These are phyloP conservation scores for Rhizophagus clarus DNA, from an alignment of 192 early-diverging fungal genomes.

Conservation along the genomic window DNA sequence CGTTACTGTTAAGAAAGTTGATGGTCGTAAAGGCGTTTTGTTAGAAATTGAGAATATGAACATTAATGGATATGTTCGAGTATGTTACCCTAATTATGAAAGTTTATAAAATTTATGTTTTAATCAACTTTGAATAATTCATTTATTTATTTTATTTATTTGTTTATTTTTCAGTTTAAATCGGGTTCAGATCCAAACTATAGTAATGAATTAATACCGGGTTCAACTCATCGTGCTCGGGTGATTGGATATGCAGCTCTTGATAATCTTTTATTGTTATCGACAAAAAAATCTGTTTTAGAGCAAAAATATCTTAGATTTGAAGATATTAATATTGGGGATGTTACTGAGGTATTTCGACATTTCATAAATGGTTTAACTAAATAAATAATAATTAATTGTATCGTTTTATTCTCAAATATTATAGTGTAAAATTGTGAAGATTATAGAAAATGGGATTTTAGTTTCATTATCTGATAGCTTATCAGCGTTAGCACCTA, in stretches of 20 bases:
- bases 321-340: slow-evolving; percentile 68
- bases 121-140: no score
- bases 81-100: neutral
- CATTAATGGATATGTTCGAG: slow-evolving; percentile 57
- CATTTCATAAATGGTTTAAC: neutral
- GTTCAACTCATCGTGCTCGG: slow-evolving; percentile 72
- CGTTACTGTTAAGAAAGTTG: slow-evolving; percentile 62
- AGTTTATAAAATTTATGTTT: neutral
- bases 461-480: slow-evolving; percentile 56
- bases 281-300: slow-evolving; percentile 70
- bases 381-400: neutral
- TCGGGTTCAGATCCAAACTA: slow-evolving; percentile 32
- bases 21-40: slow-evolving; percentile 64
- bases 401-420: slow-evolving; percentile 33
- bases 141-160: no score
- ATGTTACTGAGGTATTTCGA: slow-evolving; percentile 49
- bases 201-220: slow-evolving; percentile 63
- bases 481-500: slow-evolving; percentile 74
- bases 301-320: slow-evolving; percentile 68
- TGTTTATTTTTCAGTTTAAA: neutral
- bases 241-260: slow-evolving; percentile 79
- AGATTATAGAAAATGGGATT: slow-evolving; percentile 57
- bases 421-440: slow-evolving; percentile 48
- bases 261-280: slow-evolving; percentile 72
- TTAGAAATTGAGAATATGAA: slow-evolving; percentile 54